Conservation (phyloP, 257 asterid species). For the Cordia subcordata region DNA sequence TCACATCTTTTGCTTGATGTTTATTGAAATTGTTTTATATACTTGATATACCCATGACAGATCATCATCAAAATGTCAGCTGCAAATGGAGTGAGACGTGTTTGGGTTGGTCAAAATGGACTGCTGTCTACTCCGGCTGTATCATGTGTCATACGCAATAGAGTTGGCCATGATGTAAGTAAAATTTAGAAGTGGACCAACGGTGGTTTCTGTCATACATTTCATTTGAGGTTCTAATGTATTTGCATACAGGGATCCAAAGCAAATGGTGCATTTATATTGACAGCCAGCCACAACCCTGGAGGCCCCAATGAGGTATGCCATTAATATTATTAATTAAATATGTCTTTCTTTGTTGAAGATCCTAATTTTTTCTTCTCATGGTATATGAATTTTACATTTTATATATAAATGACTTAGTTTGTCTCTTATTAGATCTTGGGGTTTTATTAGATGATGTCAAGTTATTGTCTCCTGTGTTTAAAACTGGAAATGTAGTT, state of each 20-base stretch:
- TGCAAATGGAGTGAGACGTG: constrained; percentile 89
- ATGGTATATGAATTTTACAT: no score
- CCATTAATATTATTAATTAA: neutral
- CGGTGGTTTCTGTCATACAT: neutral
- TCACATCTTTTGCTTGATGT: constrained; percentile 1
- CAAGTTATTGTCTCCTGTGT: no score
- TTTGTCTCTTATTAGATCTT: no score
- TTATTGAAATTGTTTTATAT: constrained; percentile 10
- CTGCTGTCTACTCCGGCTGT: constrained; percentile 95
- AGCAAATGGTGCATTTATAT: constrained; percentile 88
- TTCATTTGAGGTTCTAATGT: neutral
- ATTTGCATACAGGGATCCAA: constrained; percentile 65
- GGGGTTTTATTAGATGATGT: no score
- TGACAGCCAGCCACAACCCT: constrained; percentile 99
- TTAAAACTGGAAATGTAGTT: no score
- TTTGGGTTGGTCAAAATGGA: constrained; percentile 97
- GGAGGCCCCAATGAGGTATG: constrained; percentile 94
- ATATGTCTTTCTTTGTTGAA: no score
- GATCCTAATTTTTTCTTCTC: no score
- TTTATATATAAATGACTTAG: no score
- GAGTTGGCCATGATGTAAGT: constrained; percentile 82
- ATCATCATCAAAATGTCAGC: constrained; percentile 94
- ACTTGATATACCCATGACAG: constrained; percentile 33
- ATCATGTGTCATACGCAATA: constrained; percentile 81
- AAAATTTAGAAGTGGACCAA: neutral